phyloP scores from a whole-genome alignment of 768 basidiomycete genomes.

The Mycena galericulata region DNA sequence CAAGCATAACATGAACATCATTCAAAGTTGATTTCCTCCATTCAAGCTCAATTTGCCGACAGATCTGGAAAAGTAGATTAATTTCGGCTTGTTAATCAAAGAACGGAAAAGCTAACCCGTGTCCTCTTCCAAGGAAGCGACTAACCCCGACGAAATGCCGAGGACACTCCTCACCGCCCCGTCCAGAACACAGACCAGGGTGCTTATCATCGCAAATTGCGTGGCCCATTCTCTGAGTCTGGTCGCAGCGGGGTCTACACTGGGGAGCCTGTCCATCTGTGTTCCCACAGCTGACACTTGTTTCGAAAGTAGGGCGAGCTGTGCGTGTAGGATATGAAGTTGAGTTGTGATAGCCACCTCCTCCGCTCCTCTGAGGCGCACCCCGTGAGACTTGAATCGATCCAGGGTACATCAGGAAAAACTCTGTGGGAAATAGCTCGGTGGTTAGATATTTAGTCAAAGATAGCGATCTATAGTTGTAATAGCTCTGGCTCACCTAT shows the following conservation, averaged over 20 bases:
- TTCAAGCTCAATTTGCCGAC: background rate
- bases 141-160: background rate
- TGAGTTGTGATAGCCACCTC: background rate
- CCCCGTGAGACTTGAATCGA: background rate
- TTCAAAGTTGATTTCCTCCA: background rate
- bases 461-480: too few species aligned
- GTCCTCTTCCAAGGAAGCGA: background rate
- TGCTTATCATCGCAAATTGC: background rate
- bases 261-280: background rate
- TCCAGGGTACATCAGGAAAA: too few species aligned
- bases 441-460: too few species aligned
- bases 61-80: background rate
- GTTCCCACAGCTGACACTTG: background rate
- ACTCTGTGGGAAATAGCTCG: too few species aligned
- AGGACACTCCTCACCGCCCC: background rate
- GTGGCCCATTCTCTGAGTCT: conserved; percentile 1
- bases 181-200: background rate
- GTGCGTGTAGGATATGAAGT: background rate
- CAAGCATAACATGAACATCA: background rate
- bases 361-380: background rate
- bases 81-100: background rate
- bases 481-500: too few species aligned
- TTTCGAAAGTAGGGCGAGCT: background rate
- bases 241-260: background rate
- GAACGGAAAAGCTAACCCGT: background rate